phyloP scores from a whole-genome alignment of 129 eudicot genomes.

The Oenanthe sinensis region DNA sequence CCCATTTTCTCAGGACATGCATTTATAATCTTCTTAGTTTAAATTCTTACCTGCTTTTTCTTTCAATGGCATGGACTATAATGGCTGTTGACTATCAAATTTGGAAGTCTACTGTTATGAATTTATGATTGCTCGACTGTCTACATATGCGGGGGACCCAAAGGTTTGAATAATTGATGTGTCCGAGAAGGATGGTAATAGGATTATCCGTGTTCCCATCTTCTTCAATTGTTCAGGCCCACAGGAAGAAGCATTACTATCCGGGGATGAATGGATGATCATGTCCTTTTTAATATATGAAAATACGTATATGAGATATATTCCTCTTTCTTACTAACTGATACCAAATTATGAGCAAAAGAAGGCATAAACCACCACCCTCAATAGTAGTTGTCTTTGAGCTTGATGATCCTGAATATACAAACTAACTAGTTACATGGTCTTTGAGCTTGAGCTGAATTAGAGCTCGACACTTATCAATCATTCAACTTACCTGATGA shows the following conservation, averaged over 20 bases:
- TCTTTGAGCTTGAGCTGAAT: not conserved
- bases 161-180: too few species aligned
- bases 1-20: not conserved
- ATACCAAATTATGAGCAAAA: conserved; percentile 38
- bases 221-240: too few species aligned
- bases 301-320: not conserved
- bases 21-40: not conserved
- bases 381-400: conserved; percentile 49
- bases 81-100: not conserved
- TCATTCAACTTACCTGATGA: too few species aligned
- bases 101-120: not conserved
- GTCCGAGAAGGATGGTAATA: too few species aligned
- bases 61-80: too few species aligned
- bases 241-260: too few species aligned
- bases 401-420: conserved; percentile 41
- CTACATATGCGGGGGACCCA: too few species aligned
- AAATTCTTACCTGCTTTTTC: not conserved
- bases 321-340: conserved; percentile 25
- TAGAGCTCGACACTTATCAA: too few species aligned
- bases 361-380: conserved; percentile 45
- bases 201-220: too few species aligned
- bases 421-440: not conserved
- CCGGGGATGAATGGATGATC: too few species aligned
- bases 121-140: not conserved
- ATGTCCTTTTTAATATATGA: too few species aligned